Base-by-base conservation (phyloP, 2,329 filamentous ascomycete species). In the Fusarium sp. region DNA sequence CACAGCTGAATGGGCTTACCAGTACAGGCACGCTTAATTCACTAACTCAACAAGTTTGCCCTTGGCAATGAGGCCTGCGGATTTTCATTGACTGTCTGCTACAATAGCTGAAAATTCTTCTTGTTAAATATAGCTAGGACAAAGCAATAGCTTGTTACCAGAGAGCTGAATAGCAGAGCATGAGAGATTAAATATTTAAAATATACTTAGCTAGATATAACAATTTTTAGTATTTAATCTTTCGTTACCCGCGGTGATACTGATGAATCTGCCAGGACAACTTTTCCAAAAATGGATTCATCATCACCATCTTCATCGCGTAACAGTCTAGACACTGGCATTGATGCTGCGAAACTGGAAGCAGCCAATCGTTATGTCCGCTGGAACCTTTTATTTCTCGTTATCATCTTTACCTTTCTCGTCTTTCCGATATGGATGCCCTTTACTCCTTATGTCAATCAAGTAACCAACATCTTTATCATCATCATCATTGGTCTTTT, bases 381-480 rank as follows among this genome's bases (percentile, higher is more conserved):
- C 24, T 73, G 70, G 70, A 73, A 73, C 28, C 15, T 73, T 12
- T 51, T 73, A 7, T 69, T 73, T 22, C 50, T 73, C 14, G 24
- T 59, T 1, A 58, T 62, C 18, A 66, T 73, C 20, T 69, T 70
- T 11, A 39, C n/a, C 20, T 73, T 73, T 50, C 65, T 73, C n/a
- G 20, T 66, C 15, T 73, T 73, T 36, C 70, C 70, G 4, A 62
- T 73, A 52, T 73, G 70, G 70, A 59, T 73, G 51, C 70, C 70
- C 10, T 26, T 73, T 8, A 39, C 48, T 12, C 70, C 70, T 5
- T 58, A 73, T 15, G 15, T 73, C 32, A 73, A 73, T n/a, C 56
- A 70, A 47, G 56, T 44, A 26, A 73, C 69, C 32, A 74, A 74
- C 7, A 4, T 68, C 34, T 38, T 74, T n/a, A 62, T 74, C 22